Conservation (phyloP, 805 yeast genomes). For the Kockiozyma suomiensis region DNA sequence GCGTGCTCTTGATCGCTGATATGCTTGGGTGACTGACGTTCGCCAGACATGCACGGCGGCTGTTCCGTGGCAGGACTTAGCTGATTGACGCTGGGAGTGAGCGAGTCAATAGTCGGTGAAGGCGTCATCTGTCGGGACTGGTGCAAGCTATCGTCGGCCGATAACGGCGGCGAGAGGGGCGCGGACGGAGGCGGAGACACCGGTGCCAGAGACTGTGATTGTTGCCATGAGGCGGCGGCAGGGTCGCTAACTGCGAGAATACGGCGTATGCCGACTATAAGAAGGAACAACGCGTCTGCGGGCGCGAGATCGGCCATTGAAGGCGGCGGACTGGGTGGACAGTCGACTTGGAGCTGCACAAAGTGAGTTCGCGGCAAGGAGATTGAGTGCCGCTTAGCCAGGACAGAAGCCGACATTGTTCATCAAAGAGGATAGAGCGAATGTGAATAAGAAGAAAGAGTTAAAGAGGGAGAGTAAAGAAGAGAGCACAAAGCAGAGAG, state of each 20-base stretch:
- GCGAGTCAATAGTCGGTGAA: constrained; percentile 5
- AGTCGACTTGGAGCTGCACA: neutral
- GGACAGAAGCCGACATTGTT: neutral
- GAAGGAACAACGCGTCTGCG: constrained; percentile 26
- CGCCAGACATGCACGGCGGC: constrained; percentile 5
- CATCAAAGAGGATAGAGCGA: neutral
- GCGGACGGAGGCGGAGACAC: constrained; percentile 12
- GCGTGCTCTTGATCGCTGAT: neutral
- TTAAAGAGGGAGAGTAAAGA: too few relatives aligned
- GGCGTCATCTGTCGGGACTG: constrained; percentile 3
- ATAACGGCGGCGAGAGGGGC: constrained; percentile 3
- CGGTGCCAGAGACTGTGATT: neutral
- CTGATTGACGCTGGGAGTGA: constrained; percentile 12
- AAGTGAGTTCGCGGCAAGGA: neutral
- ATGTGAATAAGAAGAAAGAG: neutral
- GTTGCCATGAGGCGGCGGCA: constrained; percentile 6
- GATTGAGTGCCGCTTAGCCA: neutral
- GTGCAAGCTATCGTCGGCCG: constrained; percentile 1
- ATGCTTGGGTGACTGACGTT: neutral
- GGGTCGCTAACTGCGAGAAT: constrained; percentile 20
- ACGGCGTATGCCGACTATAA: constrained; percentile 21
- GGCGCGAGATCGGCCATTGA: constrained; percentile 22
- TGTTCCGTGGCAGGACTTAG: constrained; percentile 16
- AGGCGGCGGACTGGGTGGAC: constrained; percentile 13
- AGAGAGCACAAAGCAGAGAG: too few relatives aligned